Evolutionary conservation across 2,329 filamentous ascomycete genomes (phyloP), one percentile per base, ranked within the genome.

Genomic region (Phialocephala subalpina): DNA sequence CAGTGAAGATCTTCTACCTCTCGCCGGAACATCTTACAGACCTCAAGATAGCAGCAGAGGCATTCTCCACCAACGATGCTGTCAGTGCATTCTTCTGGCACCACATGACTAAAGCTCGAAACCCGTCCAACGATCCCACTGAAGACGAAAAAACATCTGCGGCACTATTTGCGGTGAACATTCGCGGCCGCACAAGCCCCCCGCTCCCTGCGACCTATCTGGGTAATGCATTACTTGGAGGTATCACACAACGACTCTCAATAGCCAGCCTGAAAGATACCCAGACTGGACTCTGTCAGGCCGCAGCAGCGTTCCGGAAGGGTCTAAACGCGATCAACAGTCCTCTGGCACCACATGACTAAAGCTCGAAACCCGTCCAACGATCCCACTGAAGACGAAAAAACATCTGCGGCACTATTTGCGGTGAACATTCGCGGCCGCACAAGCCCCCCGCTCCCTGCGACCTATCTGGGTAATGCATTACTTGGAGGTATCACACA

Each of bases 41-140:
- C 0, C 73, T 87, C 1, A 87, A 87, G 65, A 49, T 36, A 25
- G 65, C 56, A 36, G 65, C 63, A 52, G 65, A 66, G 1, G 86
- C 79, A 67, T 72, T 87, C 25, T 85, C 84, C 1, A 87, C 84
- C 0, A 84, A 88, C 63, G 86, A 88, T 70, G 78, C 80, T 2
- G 73, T 87, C 16, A 82, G 75, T 2, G 83, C 84, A 0, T 81
- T 87, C 56, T 75, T 86, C 62, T 87, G 83, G 82, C 78, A 83
- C 47, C 64, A 70, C 35, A 63, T 66, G 66, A 78, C 77, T 0
- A 70, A 84, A 11, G 74, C 76, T 0, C 80, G 80, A 35, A 80
- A 69, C 36, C 60, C 64, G 8, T 35, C 36, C 20, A 49, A 22
- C 45, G 45, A 49, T 16, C 3, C 49, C 11, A 29, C 5, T 2